Conservation (phyloP, 805 yeast species). For the Lachancea waltii region DNA sequence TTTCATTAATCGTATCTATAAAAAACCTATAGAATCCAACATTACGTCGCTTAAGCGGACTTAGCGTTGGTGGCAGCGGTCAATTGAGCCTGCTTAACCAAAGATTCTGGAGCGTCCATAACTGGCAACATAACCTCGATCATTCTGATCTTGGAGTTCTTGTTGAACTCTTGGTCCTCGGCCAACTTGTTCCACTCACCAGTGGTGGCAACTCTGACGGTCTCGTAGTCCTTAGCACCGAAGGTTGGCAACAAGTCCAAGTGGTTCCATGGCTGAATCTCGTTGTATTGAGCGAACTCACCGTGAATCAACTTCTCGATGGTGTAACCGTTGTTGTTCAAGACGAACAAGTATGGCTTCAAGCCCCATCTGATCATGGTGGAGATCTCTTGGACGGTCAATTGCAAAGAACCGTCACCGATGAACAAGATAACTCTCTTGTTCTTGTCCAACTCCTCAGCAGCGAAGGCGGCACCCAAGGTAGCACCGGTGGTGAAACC, state of each 20-base stretch:
- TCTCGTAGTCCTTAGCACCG: conserved; percentile 48
- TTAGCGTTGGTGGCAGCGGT: conserved; percentile 44
- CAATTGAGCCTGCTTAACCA: conserved; percentile 61
- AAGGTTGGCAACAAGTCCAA: conserved; percentile 45
- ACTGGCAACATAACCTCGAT: conserved; percentile 62
- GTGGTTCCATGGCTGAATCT: conserved; percentile 66
- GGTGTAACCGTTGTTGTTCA: conserved; percentile 70
- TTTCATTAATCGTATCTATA: conserved; percentile 8
- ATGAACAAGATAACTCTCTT: conserved; percentile 61
- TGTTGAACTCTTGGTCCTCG: conserved; percentile 41
- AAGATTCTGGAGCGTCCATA: conserved; percentile 63
- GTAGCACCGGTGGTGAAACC: conserved; percentile 66
- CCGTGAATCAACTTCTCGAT: conserved; percentile 73
- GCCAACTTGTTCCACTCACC: conserved; percentile 54
- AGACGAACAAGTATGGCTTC: conserved; percentile 60
- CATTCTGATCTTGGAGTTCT: conserved; percentile 54
- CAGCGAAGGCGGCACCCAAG: conserved; percentile 62
- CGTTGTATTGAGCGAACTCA: conserved; percentile 55
- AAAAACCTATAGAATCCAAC: conserved; percentile 4
- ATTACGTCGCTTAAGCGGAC: conserved; percentile 18
- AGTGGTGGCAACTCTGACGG: conserved; percentile 45
- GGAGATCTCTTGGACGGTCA: conserved; percentile 68
- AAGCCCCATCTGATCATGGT: conserved; percentile 62
- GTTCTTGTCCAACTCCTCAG: conserved; percentile 53
- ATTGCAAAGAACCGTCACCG: conserved; percentile 73